A percentile compares a stretch with the other conserved stretches of the same genome.
Evolutionary conservation across 2,329 filamentous ascomycete species (phyloP).

Genomic region (Aspergillus uvarum): DNA sequence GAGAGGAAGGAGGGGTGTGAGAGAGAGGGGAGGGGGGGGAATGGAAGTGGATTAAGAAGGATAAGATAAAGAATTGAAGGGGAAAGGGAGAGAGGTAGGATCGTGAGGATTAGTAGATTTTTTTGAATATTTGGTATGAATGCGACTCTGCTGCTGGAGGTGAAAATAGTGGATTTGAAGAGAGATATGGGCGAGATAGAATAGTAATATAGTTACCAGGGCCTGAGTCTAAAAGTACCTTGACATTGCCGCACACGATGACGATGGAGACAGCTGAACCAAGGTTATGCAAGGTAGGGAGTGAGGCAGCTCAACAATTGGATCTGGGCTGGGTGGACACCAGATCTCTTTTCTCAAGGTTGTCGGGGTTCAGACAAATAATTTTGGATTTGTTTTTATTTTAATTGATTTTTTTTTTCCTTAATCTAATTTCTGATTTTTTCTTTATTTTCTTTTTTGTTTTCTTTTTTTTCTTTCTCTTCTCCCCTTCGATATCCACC

Average conservation of each 20-base stretch:
- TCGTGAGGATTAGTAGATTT: slow-evolving; percentile 8
- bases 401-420: background rate
- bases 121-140: slow-evolving; percentile 2
- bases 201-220: slow-evolving; percentile 20
- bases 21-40: background rate
- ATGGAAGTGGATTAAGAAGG: background rate
- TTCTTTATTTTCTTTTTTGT: background rate
- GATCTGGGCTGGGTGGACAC: slow-evolving; percentile 21
- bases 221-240: slow-evolving; percentile 20
- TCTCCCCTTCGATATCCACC: background rate
- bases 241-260: slow-evolving; percentile 26
- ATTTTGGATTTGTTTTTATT: slow-evolving; percentile 9
- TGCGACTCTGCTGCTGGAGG: background rate
- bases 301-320: slow-evolving; percentile 24
- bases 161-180: slow-evolving; percentile 7
- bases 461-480: background rate
- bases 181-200: slow-evolving; percentile 19
- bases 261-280: slow-evolving; percentile 30
- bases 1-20: background rate
- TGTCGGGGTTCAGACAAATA: slow-evolving; percentile 15
- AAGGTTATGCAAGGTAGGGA: slow-evolving; percentile 31
- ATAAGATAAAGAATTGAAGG: slow-evolving; percentile 6
- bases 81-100: background rate
- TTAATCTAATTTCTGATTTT: background rate
- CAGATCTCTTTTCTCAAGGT: slow-evolving; percentile 21